Evolutionary conservation across 1,284 basidiomycete species (phyloP).

Genomic region (Heterobasidion occidentale): DNA sequence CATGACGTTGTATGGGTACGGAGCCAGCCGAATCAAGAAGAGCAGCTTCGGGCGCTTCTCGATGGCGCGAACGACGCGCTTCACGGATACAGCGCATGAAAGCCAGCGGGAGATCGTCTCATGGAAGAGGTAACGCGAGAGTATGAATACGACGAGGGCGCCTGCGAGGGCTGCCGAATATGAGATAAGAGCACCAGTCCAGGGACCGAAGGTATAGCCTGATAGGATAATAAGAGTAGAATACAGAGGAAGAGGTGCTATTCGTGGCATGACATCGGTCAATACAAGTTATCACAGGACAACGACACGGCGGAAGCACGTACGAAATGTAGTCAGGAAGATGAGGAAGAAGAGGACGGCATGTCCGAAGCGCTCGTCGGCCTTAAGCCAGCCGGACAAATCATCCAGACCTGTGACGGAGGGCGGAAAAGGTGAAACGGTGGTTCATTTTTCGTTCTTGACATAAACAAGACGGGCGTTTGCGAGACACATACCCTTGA

Average conservation of each 20-base stretch:
- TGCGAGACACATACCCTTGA: conserved; percentile 43
- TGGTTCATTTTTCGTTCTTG: not conserved
- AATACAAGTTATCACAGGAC: conserved; percentile 12
- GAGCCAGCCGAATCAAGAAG: conserved; percentile 80
- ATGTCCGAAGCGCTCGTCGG: conserved; percentile 59
- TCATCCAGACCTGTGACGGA: conserved; percentile 53
- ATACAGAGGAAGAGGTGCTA: conserved; percentile 79
- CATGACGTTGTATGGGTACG: conserved; percentile 85
- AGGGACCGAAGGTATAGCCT: conserved; percentile 80
- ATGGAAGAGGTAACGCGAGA: conserved; percentile 68
- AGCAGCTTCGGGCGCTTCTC: conserved; percentile 79
- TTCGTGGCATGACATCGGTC: conserved; percentile 4
- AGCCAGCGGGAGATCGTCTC: conserved; percentile 67
- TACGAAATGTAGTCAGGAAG: conserved; percentile 77
- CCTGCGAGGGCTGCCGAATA: conserved; percentile 80
- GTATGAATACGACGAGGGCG: conserved; percentile 69
- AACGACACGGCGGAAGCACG: conserved; percentile 26
- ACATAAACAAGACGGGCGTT: not conserved
- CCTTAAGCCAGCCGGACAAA: conserved; percentile 64
- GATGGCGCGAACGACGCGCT: conserved; percentile 77
- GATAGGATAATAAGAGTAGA: conserved; percentile 83
- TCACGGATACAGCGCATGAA: conserved; percentile 53
- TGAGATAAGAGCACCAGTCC: conserved; percentile 74
- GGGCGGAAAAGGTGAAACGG: not conserved
- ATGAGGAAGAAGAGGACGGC: conserved; percentile 70